Percentiles rank a stretch among this genome's conserved stretches.
phyloP scores from a whole-genome alignment of 306 rosid genomes.

The Senna siamea region DNA sequence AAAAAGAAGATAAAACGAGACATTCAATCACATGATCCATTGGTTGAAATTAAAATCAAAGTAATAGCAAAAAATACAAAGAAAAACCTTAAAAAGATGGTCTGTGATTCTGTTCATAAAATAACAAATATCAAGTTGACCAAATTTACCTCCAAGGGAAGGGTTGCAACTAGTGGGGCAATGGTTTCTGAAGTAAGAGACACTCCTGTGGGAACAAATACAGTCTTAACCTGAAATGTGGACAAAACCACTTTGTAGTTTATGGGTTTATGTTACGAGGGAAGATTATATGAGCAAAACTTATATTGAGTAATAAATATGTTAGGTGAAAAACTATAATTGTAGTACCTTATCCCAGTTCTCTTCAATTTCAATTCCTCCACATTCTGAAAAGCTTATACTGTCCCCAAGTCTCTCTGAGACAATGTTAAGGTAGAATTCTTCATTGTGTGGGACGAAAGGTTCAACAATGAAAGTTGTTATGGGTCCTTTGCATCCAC shows the following conservation, averaged over 20 bases:
- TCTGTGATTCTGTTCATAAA: neutral
- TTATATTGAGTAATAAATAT: constrained; percentile 7
- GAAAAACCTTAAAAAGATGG: constrained; percentile 2
- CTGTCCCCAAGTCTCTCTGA: too few species aligned
- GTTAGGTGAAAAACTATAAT: constrained; percentile 6
- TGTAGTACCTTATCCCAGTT: constrained; percentile 90
- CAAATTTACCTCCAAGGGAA: constrained; percentile 84
- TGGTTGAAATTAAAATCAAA: constrained; percentile 27
- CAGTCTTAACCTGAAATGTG: constrained; percentile 79
- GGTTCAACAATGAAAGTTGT: too few species aligned
- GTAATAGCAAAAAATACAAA: constrained; percentile 5
- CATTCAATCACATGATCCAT: constrained; percentile 17
- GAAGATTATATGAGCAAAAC: neutral
- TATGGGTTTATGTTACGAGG: constrained; percentile 1
- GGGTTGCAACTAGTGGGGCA: constrained; percentile 93
- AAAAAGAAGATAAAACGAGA: neutral
- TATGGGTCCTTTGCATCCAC: too few species aligned
- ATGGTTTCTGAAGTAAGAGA: constrained; percentile 67
- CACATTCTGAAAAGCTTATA: constrained; percentile 95
- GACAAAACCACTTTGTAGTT: constrained; percentile 33
- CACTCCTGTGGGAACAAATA: constrained; percentile 78
- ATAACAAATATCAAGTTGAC: neutral
- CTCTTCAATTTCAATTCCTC: constrained; percentile 97
- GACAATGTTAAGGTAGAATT: too few species aligned
- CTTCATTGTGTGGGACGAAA: too few species aligned